Evolutionary conservation across 352 stramenopile genomes (phyloP), one percentile per base, ranked within the genome.

Genomic region (Phytophthora litchii): DNA sequence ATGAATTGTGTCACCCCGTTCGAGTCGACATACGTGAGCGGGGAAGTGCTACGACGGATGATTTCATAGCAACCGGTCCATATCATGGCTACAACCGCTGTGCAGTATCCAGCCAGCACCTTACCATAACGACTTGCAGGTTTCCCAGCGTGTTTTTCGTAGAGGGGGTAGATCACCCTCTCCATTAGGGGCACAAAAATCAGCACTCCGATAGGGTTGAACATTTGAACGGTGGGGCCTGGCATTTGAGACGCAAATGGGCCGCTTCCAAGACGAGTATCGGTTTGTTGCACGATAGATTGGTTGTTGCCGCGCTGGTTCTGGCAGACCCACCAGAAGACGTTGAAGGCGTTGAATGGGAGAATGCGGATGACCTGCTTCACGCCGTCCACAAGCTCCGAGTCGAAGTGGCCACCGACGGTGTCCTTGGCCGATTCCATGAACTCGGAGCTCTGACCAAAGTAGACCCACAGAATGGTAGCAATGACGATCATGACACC

Each of bases 291-390:
- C 1, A 78, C 76, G 61, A 89, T 89, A 10, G 73, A 67, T 53
- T 86, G 79, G 64, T 84, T 84, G 70, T 89, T 89, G 59, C 69
- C 76, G 5, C 67, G 71, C 59, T 89, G 79, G 63, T 86, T 78
- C 55, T 86, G 79, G 16, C 68, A 74, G 10, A 74, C 69, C 40
- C 79, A 68, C 68, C 74, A 89, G 47, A 89, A 73, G 45, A 89
- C 72, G 16, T 67, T 86, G 64, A 80, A 89, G 4, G 76, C 68
- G 21, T 73, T 62, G 54, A 62, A 62, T n/a, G 54, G 54, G 3
- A 62, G 35, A 31, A 62, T 62, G 7, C 53, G 53, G 29, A 88
- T 61, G 10, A 88, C 63, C 27, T 71, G 60, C 72, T 86, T 88
- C 50, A 82, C 69, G 4, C 67, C 76, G n/a, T 85, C 63, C 4